Percentiles rank a stretch among this genome's conserved stretches.
These are phyloP conservation scores for Rhynchospora breviuscula DNA, from an alignment of 176 grass and related monocot genomes.

Conservation along the genomic window DNA sequence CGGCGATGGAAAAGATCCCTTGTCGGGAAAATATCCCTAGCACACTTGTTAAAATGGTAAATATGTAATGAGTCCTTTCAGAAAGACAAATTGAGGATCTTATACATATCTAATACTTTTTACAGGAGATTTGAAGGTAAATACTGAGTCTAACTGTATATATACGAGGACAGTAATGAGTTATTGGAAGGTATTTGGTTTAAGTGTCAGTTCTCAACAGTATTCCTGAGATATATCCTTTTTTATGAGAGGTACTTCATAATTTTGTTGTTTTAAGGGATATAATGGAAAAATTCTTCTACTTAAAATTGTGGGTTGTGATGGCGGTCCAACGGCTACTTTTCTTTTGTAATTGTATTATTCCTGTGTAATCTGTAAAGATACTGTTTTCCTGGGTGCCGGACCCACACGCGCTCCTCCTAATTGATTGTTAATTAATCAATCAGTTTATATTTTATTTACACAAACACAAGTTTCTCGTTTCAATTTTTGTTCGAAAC, in stretches of 20 bases:
- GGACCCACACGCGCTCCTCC: neutral
- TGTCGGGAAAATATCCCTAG: neutral
- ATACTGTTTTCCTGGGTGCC: neutral
- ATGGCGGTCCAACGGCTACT: conserved; percentile 38
- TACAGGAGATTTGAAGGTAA: neutral
- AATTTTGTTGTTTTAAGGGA: conserved; percentile 6
- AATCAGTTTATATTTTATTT: neutral
- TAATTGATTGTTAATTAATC: neutral
- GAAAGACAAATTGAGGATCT: neutral
- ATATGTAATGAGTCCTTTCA: too few relatives aligned
- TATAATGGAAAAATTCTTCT: neutral
- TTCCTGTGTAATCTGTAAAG: conserved; percentile 19
- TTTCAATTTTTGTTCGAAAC: neutral
- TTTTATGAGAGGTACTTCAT: neutral
- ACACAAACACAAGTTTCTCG: neutral
- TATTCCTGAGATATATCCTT: neutral
- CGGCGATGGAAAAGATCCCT: neutral
- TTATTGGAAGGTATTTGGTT: neutral
- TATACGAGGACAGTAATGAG: neutral
- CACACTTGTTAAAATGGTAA: neutral
- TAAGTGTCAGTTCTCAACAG: neutral
- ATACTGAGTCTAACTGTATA: neutral
- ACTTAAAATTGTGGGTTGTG: neutral
- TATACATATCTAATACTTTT: neutral
- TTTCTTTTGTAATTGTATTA: conserved; percentile 1